phyloP scores from a whole-genome alignment of 176 grass and related monocot genomes.

The Phoenix roebelenii region DNA sequence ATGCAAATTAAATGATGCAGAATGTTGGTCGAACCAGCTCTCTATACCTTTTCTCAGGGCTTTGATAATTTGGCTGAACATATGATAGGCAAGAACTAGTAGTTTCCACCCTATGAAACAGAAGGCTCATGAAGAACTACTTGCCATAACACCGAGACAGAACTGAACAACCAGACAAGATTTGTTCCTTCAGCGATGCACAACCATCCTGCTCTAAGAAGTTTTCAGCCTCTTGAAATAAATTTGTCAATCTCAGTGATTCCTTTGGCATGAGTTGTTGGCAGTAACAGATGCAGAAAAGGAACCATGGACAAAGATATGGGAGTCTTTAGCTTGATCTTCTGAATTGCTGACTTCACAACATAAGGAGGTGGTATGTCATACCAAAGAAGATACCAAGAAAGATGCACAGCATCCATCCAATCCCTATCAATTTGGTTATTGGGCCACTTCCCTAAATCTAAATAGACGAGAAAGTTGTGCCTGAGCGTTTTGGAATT shows the following conservation, averaged over 20 bases:
- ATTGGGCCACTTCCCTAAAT: slow-evolving; percentile 48
- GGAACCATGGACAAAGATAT: slow-evolving; percentile 44
- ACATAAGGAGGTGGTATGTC: slow-evolving; percentile 59
- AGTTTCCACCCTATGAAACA: no score
- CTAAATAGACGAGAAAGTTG: slow-evolving; percentile 48
- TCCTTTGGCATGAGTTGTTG: slow-evolving; percentile 47
- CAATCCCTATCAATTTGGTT: slow-evolving; percentile 20
- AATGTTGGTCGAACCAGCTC: no score
- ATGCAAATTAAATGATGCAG: no score
- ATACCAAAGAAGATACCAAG: slow-evolving; percentile 92
- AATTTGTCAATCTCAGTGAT: slow-evolving; percentile 62
- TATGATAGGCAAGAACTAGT: no score
- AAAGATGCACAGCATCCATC: slow-evolving; percentile 38
- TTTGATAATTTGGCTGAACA: no score
- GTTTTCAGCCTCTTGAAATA: slow-evolving; percentile 12
- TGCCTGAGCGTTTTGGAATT: slow-evolving; percentile 29
- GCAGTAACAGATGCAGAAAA: slow-evolving; percentile 54
- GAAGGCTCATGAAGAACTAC: no score
- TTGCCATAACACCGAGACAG: no score
- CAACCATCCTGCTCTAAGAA: background rate
- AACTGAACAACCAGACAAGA: no score
- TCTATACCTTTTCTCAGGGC: no score
- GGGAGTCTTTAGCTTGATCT: slow-evolving; percentile 24
- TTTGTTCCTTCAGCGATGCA: no score
- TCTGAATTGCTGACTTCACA: slow-evolving; percentile 43